phyloP scores from a whole-genome alignment of 108 stramenopile genomes.

The Pseudonitzschia multiseries region DNA sequence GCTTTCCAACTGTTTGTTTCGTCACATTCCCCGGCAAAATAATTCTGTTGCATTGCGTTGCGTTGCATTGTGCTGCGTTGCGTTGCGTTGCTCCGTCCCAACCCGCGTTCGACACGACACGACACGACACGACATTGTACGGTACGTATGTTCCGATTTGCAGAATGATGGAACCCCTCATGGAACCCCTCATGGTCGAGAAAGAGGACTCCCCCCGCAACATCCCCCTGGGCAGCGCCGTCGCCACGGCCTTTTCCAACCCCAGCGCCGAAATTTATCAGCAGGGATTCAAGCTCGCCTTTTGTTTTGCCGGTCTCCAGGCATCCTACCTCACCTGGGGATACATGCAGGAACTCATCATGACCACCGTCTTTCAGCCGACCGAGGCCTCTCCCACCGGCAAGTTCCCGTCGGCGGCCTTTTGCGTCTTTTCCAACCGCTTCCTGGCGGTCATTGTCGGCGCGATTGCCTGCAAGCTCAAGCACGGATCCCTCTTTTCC shows the following conservation, averaged over 20 bases:
- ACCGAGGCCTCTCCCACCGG: slow-evolving; percentile 76
- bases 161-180: slow-evolving; percentile 11
- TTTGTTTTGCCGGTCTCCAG: slow-evolving; percentile 85
- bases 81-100: no score
- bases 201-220: slow-evolving; percentile 2
- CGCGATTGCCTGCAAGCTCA: slow-evolving; percentile 73
- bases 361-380: slow-evolving; percentile 89
- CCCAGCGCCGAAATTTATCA: slow-evolving; percentile 53
- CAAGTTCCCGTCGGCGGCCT: slow-evolving; percentile 91
- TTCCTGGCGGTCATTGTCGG: slow-evolving; percentile 95
- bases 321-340: slow-evolving; percentile 94
- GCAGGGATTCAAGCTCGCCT: slow-evolving; percentile 51
- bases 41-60: no score
- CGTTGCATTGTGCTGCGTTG: no score
- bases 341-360: slow-evolving; percentile 96
- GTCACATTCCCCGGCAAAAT: no score
- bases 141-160: no score
- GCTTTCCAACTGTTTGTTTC: no score
- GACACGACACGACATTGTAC: no score
- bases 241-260: slow-evolving; percentile 17
- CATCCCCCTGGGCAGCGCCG: slow-evolving; percentile 18
- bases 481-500: slow-evolving; percentile 74
- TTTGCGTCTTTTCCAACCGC: slow-evolving; percentile 97
- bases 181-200: slow-evolving; percentile 14
- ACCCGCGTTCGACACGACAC: no score